These are phyloP conservation scores for Dioscorea alata DNA, from an alignment of 106 monocot genomes.

Conservation along the genomic window DNA sequence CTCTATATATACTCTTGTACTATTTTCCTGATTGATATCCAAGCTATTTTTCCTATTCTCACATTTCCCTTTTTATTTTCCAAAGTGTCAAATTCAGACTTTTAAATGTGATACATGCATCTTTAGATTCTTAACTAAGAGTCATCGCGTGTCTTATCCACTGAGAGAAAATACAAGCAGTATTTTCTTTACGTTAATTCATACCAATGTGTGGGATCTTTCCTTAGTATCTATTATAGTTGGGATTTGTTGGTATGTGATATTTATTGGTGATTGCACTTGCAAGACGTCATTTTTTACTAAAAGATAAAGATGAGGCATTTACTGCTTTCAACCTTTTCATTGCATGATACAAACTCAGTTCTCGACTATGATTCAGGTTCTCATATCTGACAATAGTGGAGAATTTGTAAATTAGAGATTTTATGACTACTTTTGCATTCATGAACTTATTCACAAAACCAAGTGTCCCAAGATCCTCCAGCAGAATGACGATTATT, in stretches of 20 bases:
- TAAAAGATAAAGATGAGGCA: constrained; percentile 4
- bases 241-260: constrained; percentile 8
- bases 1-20: too few species aligned
- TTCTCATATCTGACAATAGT: constrained; percentile 1
- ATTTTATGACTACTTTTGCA: too few species aligned
- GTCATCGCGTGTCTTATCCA: not conserved
- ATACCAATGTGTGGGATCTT: not conserved
- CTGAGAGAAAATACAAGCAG: not conserved
- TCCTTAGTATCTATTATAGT: not conserved
- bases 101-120: constrained; percentile 11
- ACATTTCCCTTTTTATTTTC: not conserved
- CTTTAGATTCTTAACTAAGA: constrained; percentile 1
- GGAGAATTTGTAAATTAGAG: constrained; percentile 5
- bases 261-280: constrained; percentile 16
- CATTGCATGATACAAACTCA: constrained; percentile 1
- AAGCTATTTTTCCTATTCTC: too few species aligned
- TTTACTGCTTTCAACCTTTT: constrained; percentile 1
- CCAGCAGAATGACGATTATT: too few species aligned
- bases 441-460: too few species aligned
- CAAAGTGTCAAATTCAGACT: not conserved
- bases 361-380: constrained; percentile 7
- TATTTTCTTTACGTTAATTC: not conserved
- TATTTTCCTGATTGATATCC: too few species aligned
- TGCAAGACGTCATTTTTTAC: constrained; percentile 4
- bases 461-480: too few species aligned